Conservation (phyloP, 148 eudicot genomes). For the Rhododendron griersonianum region DNA sequence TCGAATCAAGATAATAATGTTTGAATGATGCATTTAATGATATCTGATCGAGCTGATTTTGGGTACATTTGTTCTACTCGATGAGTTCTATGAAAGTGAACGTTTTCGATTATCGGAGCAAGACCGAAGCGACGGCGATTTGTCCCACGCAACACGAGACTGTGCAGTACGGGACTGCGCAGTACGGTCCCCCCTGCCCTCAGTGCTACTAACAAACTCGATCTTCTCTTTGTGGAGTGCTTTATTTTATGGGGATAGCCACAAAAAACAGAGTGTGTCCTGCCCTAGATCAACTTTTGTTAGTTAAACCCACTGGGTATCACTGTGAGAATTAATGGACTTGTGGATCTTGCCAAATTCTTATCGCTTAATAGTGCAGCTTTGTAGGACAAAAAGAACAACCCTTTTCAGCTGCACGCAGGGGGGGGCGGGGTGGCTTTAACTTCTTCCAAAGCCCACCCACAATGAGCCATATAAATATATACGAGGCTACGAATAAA, state of each 20-base stretch:
- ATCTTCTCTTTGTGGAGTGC: background rate
- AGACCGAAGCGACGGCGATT: too few relatives aligned
- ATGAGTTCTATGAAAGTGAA: too few relatives aligned
- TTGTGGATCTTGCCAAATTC: constrained; percentile 27
- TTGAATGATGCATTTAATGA: too few relatives aligned
- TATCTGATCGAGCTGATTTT: too few relatives aligned
- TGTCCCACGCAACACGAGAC: too few relatives aligned
- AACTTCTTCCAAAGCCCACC: constrained; percentile 26
- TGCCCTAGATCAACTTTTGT: constrained; percentile 14
- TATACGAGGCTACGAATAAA: background rate
- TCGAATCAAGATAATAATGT: too few relatives aligned
- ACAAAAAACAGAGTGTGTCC: background rate
- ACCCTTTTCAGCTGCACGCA: constrained; percentile 20
- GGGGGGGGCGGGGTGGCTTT: constrained; percentile 4
- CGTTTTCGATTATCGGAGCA: too few relatives aligned
- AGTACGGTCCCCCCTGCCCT: too few relatives aligned
- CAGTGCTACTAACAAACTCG: background rate
- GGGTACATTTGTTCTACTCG: too few relatives aligned
- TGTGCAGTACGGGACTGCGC: too few relatives aligned
- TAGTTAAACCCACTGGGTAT: constrained; percentile 25
- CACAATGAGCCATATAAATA: constrained; percentile 19
- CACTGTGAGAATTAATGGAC: constrained; percentile 4
- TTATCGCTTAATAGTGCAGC: constrained; percentile 7
- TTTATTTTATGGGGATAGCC: constrained; percentile 10
- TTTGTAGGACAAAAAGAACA: constrained; percentile 14